Conservation (phyloP, 129 eudicot species). For the Kitagawia praeruptora region DNA sequence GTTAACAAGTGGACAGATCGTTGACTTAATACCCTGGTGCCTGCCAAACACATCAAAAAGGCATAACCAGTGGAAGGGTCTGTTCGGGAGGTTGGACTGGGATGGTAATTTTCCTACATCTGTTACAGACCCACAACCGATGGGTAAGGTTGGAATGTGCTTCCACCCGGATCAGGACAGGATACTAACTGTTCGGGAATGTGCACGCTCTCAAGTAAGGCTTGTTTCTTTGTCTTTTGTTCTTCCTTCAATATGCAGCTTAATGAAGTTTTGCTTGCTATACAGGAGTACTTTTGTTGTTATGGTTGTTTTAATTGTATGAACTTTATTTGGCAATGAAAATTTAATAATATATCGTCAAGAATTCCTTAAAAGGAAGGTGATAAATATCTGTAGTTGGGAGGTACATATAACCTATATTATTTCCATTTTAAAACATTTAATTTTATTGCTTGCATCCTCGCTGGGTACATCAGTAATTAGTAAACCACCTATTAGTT, state of each 20-base stretch:
- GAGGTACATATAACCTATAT: neutral
- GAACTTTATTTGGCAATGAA: neutral
- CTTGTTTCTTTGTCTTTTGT: neutral
- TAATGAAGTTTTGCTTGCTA: neutral
- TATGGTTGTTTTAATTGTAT: neutral
- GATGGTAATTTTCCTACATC: conserved; percentile 77
- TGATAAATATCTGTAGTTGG: neutral
- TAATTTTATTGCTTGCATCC: neutral
- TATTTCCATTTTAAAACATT: neutral
- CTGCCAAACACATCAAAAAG: conserved; percentile 51
- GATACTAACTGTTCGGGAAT: conserved; percentile 66
- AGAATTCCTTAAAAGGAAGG: neutral
- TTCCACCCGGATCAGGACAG: conserved; percentile 76
- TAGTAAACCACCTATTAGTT: neutral
- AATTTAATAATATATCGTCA: neutral
- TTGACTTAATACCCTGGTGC: conserved; percentile 59
- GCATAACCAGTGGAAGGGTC: conserved; percentile 77
- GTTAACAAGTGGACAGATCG: conserved; percentile 48
- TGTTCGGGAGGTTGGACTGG: conserved; percentile 69
- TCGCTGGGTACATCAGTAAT: neutral
- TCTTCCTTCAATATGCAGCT: neutral
- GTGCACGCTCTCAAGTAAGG: conserved; percentile 65
- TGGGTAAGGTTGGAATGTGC: conserved; percentile 74
- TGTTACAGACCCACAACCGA: conserved; percentile 63
- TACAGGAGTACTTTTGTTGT: neutral